phyloP scores from a whole-genome alignment of 495 filamentous ascomycete species.

The Oidiodendron maius region DNA sequence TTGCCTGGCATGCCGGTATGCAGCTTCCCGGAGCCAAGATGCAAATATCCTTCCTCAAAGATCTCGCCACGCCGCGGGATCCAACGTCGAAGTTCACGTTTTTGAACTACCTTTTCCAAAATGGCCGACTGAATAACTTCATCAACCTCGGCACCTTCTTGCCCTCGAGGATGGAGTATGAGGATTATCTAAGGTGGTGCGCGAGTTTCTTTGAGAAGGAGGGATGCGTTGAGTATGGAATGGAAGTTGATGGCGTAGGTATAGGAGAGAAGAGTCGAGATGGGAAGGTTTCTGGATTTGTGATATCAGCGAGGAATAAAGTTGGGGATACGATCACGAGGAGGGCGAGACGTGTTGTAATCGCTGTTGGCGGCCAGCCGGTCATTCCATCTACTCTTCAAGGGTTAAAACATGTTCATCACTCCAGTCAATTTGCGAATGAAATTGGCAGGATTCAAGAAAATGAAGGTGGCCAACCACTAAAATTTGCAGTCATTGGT shows the following conservation, averaged over 20 bases:
- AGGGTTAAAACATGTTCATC: constrained; percentile 53
- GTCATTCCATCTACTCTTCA: constrained; percentile 51
- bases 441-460: constrained; percentile 50
- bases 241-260: constrained; percentile 62
- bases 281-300: constrained; percentile 45
- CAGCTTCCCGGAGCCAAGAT: constrained; percentile 87
- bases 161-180: constrained; percentile 81
- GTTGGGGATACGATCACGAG: constrained; percentile 29
- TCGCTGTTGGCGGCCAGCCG: constrained; percentile 79
- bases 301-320: constrained; percentile 34
- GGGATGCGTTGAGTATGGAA: constrained; percentile 69
- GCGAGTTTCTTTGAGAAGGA: constrained; percentile 73
- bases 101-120: constrained; percentile 81
- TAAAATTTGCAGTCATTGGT: constrained; percentile 70
- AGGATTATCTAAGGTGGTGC: constrained; percentile 94
- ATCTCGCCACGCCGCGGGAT: constrained; percentile 82
- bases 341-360: constrained; percentile 71
- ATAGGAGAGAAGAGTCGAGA: constrained; percentile 28
- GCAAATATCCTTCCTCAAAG: constrained; percentile 98
- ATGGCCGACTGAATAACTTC: constrained; percentile 77
- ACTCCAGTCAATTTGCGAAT: constrained; percentile 84
- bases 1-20: constrained; percentile 95
- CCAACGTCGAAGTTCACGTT: constrained; percentile 92
- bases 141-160: constrained; percentile 86
- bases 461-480: constrained; percentile 6